These are phyloP conservation scores for Puccinellia tenuiflora DNA, from an alignment of 176 grass and related monocot species.

Conservation along the genomic window DNA sequence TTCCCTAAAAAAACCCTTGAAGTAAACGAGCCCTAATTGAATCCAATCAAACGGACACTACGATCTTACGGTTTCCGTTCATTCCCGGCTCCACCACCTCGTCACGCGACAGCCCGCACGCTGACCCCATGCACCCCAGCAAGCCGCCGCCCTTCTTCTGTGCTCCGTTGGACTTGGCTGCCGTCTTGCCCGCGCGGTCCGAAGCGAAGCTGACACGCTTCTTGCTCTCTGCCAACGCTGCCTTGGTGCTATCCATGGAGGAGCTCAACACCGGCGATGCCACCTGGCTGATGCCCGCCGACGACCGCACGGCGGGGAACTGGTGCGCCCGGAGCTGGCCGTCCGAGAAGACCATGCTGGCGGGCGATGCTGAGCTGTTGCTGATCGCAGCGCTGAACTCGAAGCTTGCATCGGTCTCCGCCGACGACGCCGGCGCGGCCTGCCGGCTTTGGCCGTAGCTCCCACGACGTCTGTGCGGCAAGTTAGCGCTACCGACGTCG, in stretches of 20 bases:
- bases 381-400: conserved; percentile 32
- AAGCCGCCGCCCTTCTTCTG: conserved; percentile 37
- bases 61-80: conserved; percentile 12
- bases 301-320: conserved; percentile 28
- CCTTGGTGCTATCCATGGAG: background rate
- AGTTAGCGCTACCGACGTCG: background rate
- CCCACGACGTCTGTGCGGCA: background rate
- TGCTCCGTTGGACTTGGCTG: background rate
- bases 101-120: conserved; percentile 9
- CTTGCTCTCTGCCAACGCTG: background rate
- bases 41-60: conserved; percentile 6
- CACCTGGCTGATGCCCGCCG: background rate
- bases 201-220: conserved; percentile 35
- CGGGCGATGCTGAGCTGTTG: conserved; percentile 34
- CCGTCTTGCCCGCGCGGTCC: background rate
- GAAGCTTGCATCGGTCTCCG: conserved; percentile 28
- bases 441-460: background rate
- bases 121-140: conserved; percentile 37
- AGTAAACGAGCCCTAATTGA: background rate
- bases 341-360: conserved; percentile 51
- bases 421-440: background rate
- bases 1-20: too few species aligned
- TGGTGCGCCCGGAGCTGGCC: conserved; percentile 44
- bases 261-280: conserved; percentile 8
- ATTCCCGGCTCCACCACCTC: conserved; percentile 27